Percentiles rank a stretch among this genome's conserved stretches.
Conservation (phyloP, 2,329 filamentous ascomycete species). For the Fusarium pseudocircinatum region DNA sequence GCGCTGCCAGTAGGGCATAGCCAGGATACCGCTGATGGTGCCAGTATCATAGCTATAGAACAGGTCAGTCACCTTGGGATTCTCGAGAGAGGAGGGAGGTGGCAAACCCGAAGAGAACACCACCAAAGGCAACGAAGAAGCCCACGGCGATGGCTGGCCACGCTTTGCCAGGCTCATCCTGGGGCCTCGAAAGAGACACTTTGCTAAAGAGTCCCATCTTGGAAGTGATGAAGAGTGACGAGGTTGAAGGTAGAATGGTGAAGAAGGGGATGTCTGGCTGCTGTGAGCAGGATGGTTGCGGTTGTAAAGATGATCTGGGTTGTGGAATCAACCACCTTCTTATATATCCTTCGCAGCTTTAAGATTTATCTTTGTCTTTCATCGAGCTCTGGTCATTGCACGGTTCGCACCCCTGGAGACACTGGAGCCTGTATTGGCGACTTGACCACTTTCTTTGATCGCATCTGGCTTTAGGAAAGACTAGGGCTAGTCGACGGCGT, state of each 20-base stretch:
- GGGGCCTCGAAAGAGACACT: not conserved
- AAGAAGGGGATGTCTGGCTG: not conserved
- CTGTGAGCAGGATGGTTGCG: no score
- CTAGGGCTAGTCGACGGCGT: accelerated
- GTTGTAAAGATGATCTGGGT: not conserved
- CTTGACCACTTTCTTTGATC: not conserved
- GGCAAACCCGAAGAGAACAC: conserved; percentile 37
- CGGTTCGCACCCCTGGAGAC: no score
- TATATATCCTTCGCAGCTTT: not conserved
- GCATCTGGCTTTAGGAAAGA: not conserved
- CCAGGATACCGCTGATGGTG: conserved; percentile 61
- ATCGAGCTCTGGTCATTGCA: no score
- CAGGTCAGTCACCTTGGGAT: not conserved
- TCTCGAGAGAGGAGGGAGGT: accelerated
- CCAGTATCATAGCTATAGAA: conserved; percentile 63
- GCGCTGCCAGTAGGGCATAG: conserved; percentile 57
- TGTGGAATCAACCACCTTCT: not conserved
- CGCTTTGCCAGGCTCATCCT: conserved; percentile 62
- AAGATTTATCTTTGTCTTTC: no score
- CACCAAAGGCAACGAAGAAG: conserved; percentile 55
- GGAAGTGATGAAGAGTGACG: not conserved
- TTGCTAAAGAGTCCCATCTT: not conserved
- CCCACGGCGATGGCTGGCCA: conserved; percentile 70
- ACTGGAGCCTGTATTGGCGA: not conserved
- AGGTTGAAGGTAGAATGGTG: not conserved